These are phyloP conservation scores for Gamsiella multidivaricata DNA, from an alignment of 192 early-diverging fungal genomes.

Conservation along the genomic window DNA sequence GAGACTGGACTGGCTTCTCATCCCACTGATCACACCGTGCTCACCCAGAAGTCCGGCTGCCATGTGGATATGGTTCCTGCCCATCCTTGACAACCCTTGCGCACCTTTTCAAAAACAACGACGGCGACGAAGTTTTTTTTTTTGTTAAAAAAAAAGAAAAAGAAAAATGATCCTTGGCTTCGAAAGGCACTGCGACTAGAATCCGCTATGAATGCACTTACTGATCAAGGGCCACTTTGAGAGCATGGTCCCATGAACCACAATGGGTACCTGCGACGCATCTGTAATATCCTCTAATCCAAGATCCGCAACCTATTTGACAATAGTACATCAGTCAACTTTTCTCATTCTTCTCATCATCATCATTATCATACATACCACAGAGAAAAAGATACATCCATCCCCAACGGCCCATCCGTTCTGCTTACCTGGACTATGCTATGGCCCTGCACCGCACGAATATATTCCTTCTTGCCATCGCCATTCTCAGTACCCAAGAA, in stretches of 20 bases:
- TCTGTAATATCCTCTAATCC: slow-evolving; percentile 60
- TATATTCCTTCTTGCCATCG: slow-evolving; percentile 60
- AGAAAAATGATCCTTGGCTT: not conserved
- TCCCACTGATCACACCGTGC: slow-evolving; percentile 78
- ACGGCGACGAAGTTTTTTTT: slow-evolving; percentile 3
- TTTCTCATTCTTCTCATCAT: too few species aligned
- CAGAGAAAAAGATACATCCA: not conserved
- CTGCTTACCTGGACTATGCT: slow-evolving; percentile 53
- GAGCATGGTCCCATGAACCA: slow-evolving; percentile 78
- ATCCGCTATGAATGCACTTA: slow-evolving; percentile 22
- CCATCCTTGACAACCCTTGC: slow-evolving; percentile 79
- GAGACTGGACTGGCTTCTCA: slow-evolving; percentile 74
- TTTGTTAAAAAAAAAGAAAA: not conserved
- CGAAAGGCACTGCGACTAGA: not conserved
- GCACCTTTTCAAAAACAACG: slow-evolving; percentile 43
- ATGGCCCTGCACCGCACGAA: slow-evolving; percentile 93
- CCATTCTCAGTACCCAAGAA: slow-evolving; percentile 62
- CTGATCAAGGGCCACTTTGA: slow-evolving; percentile 65
- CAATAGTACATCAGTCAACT: too few species aligned
- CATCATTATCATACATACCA: too few species aligned
- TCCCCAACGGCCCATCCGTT: not conserved
- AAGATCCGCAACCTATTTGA: slow-evolving; percentile 54
- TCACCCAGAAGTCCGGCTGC: slow-evolving; percentile 77
- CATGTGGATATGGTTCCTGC: slow-evolving; percentile 92
- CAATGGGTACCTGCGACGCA: slow-evolving; percentile 58